phyloP scores from a whole-genome alignment of 163 green algal genomes.

The Volvox carteri region DNA sequence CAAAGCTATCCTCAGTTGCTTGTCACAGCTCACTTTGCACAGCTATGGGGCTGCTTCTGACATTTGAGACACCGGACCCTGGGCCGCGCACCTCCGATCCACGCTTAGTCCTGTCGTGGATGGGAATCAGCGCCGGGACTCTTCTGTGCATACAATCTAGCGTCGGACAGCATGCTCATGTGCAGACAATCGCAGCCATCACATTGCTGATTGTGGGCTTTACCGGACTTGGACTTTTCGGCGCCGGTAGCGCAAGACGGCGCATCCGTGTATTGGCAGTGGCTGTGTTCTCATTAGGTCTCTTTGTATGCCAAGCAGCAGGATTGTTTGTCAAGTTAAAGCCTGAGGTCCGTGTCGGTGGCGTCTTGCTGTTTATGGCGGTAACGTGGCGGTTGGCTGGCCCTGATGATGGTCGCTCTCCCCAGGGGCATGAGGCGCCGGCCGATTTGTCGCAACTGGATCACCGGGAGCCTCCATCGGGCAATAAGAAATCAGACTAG shows the following conservation, averaged over 20 bases:
- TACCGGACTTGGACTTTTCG: background rate
- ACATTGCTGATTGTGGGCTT: background rate
- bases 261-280: background rate
- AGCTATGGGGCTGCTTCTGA: background rate
- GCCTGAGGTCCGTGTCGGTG: background rate
- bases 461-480: background rate
- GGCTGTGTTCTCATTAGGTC: background rate
- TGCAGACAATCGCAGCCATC: background rate
- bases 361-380: background rate
- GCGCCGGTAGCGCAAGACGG: background rate
- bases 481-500: background rate
- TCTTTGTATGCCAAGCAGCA: background rate
- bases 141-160: background rate
- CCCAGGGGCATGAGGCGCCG: background rate
- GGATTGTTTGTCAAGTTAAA: background rate
- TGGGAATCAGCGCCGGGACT: background rate
- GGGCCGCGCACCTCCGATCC: constrained; percentile 2
- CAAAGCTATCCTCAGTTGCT: background rate
- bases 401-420: background rate
- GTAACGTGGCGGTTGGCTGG: background rate
- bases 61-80: background rate
- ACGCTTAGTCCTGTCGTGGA: background rate
- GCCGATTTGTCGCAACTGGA: background rate
- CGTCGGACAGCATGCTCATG: background rate
- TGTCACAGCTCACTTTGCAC: background rate